Base-by-base conservation (phyloP, 345 rosid genomes). In the Abelmoschus esculentus region DNA sequence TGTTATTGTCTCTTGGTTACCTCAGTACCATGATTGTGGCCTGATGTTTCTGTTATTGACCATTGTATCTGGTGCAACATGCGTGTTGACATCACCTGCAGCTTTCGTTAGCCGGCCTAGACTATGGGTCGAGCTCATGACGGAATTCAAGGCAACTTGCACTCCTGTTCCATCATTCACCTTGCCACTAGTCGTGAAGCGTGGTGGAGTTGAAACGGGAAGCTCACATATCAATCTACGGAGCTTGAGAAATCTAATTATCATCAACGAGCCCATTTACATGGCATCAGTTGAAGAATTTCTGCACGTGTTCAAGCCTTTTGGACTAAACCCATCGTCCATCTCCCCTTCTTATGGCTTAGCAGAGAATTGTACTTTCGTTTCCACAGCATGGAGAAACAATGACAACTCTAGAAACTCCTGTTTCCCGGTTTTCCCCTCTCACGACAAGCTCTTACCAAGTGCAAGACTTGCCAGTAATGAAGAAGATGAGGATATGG, bases 21-120 rank as follows among this genome's bases (percentile, higher is more conserved):
- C 90, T 36, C 92, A 83, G 72, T 86, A 86, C 78, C 90, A 88
- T 40, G 92, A 85, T 36, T 86, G 90, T 40, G 92, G 90, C 59
- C 85, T 86, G 15, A 81, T 86, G 80, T 88, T 88, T 61, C 71
- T 88, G 79, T 54, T 86, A 17, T 80, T 88, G 56, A 81, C 82
- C 1, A 66, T 84, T 14, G 75, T 86, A 8, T 75, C 81, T 7
- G 92, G 92, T 2, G 88, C 92, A n/a, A 86, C 88, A 12, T 80
- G 81, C 49, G 82, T 86, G 47, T 73, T 86, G 18, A 74, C 88
- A 0, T 80, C 84, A 17, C 86, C 90, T 0, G 31, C 1, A 13
- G 75, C 80, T 28, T 87, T 86, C 50, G 56, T 84, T 2, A 32
- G 29, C 5, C 74, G 90, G 10, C 88, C 90, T 32, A 72, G 88